Base-by-base conservation (phyloP, 805 yeast genomes). In the Tetrapisispora pingtungensis region DNA sequence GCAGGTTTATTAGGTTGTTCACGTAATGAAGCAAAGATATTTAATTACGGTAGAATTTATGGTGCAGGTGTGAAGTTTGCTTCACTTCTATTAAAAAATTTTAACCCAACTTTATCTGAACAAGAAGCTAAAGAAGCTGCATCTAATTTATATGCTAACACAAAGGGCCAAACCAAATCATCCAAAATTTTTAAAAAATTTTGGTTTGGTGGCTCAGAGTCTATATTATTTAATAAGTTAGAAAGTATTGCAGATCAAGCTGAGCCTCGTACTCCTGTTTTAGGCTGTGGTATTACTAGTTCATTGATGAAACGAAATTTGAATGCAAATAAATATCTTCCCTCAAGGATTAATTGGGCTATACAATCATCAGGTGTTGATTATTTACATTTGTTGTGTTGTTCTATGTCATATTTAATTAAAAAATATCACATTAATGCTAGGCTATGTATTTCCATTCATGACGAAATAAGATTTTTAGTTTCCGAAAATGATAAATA, bases 281-380 rank as follows among this genome's bases (percentile, higher is more conserved):
- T 93, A 10, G 96, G 96, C 1, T 96, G 97, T 5, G 85, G 95
- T 13, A 87, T 93, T 39, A 93, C 99, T 0, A 78, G 78, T 46
- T 96, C 97, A 0, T 68, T 93, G 46, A 73, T 75, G 52, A 73
- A 75, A 36, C 68, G 69, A 43, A 81, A 90, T 59, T 69, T 93
- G 53, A 77, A 76, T 36, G 33, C 22, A 15, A 76, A 76, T 49
- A 68, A 78, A 1, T 93, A 81, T 59, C 65, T 93, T 51, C 93
- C 98, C 0, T 87, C 96, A 1, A 67, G 99, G 55, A 81, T 89
- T 50, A 93, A 93, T 57, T 93, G 99, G 99, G 86, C 96, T 0
- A 93, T 93, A 58, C 99, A 93, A 62, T 86, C 96, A 19, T 86
- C 96, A 1, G 99, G 98, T 32, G 99, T 94, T 17, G 98, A 93